A percentile compares a stretch with the other conserved stretches of the same genome.
phyloP scores from a whole-genome alignment of 2,329 filamentous ascomycete genomes.

The Podosphaera xanthii region DNA sequence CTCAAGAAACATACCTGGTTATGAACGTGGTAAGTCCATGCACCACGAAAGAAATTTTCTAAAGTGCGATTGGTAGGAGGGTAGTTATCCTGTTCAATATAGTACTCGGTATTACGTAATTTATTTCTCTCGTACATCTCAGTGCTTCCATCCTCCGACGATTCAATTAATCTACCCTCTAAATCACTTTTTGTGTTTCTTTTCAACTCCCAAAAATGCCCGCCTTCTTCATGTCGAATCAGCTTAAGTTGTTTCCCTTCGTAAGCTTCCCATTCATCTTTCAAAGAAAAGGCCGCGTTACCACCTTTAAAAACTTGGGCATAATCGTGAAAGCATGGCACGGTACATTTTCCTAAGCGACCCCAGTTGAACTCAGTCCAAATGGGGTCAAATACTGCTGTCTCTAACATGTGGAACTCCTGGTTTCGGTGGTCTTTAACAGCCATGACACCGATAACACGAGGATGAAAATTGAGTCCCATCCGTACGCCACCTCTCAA shows the following conservation, averaged over 20 bases:
- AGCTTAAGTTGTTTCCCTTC: conserved; percentile 21
- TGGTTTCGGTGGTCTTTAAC: conserved; percentile 30
- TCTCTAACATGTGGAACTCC: conserved; percentile 33
- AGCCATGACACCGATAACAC: conserved; percentile 30
- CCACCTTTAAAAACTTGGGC: conserved; percentile 26
- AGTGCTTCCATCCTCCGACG: conserved; percentile 4
- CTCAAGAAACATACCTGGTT: conserved; percentile 23
- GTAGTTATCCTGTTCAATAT: conserved; percentile 25
- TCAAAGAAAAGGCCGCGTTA: conserved; percentile 20
- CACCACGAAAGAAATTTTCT: conserved; percentile 31
- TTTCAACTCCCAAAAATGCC: conserved; percentile 13
- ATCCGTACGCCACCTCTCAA: conserved; percentile 31
- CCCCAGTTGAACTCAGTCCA: conserved; percentile 34
- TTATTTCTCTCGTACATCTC: conserved; percentile 9
- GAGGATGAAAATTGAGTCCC: conserved; percentile 33
- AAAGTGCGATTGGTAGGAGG: conserved; percentile 31
- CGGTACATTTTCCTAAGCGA: conserved; percentile 26
- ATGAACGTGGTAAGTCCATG: conserved; percentile 34
- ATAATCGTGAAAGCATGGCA: conserved; percentile 31
- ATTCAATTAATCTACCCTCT: conserved; percentile 4
- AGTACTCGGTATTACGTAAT: conserved; percentile 21
- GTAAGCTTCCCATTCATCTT: conserved; percentile 30
- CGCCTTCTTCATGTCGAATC: conserved; percentile 8
- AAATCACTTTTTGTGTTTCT: conserved; percentile 3
- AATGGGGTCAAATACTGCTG: conserved; percentile 31